These are phyloP conservation scores for Neoscytalidium dimidiatum DNA, from an alignment of 2,329 filamentous ascomycete genomes.

Conservation along the genomic window DNA sequence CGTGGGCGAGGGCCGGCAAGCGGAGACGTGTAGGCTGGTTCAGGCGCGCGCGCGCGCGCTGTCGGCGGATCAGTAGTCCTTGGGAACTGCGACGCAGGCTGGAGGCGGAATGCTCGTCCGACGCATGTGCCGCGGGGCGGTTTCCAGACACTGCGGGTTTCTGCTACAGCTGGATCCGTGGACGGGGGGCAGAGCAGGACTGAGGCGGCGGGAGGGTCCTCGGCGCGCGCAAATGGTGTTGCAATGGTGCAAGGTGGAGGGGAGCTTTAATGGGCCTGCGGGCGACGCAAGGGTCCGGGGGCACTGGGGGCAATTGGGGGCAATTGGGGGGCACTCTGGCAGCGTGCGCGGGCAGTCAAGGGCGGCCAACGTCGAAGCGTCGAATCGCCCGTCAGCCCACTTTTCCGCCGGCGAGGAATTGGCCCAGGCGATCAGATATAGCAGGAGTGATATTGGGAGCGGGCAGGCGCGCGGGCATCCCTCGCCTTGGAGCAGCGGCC, in stretches of 20 bases:
- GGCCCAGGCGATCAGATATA: slow-evolving; percentile 14
- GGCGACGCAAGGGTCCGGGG: slow-evolving; percentile 13
- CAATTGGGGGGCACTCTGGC: too few relatives aligned
- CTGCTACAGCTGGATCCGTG: neutral
- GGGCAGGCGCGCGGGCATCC: slow-evolving; percentile 11
- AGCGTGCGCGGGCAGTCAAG: slow-evolving; percentile 16
- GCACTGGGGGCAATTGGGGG: neutral
- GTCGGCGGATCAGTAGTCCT: neutral
- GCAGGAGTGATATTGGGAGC: slow-evolving; percentile 12
- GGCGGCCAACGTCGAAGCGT: slow-evolving; percentile 6
- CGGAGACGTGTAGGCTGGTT: neutral
- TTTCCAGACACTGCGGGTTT: slow-evolving; percentile 13
- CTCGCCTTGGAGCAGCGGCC: slow-evolving; percentile 5
- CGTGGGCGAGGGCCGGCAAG: neutral
- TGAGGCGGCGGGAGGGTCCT: slow-evolving; percentile 5
- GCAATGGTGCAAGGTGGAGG: slow-evolving; percentile 17
- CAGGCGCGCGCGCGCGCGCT: neutral
- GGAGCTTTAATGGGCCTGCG: slow-evolving; percentile 12
- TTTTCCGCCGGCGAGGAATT: slow-evolving; percentile 15
- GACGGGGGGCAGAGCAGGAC: neutral
- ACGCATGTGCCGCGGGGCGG: slow-evolving; percentile 7
- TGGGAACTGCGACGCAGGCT: neutral
- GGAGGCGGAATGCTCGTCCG: slow-evolving; percentile 15
- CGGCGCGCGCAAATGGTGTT: slow-evolving; percentile 17
- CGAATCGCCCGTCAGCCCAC: slow-evolving; percentile 15